Evolutionary conservation across 345 rosid genomes (phyloP).

Genomic region (Bruguiera parviflora): DNA sequence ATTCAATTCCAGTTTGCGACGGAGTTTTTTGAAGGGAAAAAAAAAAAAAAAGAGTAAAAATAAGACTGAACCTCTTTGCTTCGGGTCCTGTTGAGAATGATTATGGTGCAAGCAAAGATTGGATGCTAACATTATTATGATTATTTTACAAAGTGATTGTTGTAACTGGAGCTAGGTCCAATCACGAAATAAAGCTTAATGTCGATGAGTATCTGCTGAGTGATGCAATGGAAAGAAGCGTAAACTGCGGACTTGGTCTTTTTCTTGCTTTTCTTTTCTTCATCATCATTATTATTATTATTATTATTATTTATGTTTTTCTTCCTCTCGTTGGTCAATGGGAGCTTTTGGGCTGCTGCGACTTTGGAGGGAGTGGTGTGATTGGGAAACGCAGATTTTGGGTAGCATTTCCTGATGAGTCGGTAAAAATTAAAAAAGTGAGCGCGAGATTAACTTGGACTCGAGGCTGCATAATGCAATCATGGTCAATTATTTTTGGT

Average conservation of each 20-base stretch:
- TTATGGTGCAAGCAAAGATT: constrained; percentile 31
- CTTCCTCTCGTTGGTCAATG: too few species aligned
- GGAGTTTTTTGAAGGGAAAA: too few species aligned
- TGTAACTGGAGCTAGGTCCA: constrained; percentile 18
- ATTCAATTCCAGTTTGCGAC: too few species aligned
- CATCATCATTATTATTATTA: too few species aligned
- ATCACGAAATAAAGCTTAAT: constrained; percentile 2
- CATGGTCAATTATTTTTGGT: neutral
- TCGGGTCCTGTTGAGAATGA: constrained; percentile 11
- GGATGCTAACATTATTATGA: neutral
- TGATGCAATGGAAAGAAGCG: constrained; percentile 25
- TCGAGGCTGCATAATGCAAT: neutral
- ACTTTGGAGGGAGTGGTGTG: too few species aligned
- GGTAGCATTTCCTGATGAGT: neutral
- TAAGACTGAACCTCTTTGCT: neutral
- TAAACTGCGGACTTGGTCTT: constrained; percentile 4
- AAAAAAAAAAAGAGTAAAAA: neutral
- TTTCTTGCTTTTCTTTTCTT: too few species aligned
- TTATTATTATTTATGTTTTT: too few species aligned
- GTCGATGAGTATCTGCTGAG: neutral
- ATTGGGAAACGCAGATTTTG: too few species aligned
- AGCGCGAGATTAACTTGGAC: neutral
- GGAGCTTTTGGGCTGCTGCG: too few species aligned
- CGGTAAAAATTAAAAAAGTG: neutral
- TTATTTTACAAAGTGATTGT: neutral